phyloP scores from a whole-genome alignment of 1,284 basidiomycete species.

The Neolentinus lepideus region DNA sequence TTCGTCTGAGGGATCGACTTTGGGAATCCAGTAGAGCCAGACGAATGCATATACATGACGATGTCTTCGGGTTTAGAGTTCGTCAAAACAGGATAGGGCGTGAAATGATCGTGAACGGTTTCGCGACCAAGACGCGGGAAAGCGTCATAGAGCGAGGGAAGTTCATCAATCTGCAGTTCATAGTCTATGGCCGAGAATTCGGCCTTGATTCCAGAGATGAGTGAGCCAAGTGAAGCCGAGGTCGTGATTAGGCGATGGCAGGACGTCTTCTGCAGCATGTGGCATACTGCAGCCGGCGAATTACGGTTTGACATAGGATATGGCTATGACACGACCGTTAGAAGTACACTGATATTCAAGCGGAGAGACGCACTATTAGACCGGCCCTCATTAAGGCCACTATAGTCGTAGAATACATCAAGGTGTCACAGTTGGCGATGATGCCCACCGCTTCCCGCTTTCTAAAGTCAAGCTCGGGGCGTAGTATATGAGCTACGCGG shows the following conservation, averaged over 20 bases:
- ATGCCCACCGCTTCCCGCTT: neutral
- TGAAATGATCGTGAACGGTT: neutral
- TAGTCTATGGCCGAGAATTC: neutral
- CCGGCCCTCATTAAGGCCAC: neutral
- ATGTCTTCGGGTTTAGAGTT: neutral
- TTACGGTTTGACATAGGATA: constrained; percentile 1
- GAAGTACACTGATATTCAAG: too few relatives aligned
- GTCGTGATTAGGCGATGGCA: neutral
- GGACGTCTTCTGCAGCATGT: neutral
- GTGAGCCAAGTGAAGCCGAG: neutral
- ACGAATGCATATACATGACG: neutral
- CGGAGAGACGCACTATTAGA: neutral
- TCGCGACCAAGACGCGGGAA: neutral
- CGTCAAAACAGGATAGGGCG: neutral
- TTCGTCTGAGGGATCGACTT: neutral
- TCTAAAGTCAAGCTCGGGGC: neutral
- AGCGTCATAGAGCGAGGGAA: neutral
- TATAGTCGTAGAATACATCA: neutral
- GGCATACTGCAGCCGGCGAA: neutral
- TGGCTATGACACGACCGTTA: neutral
- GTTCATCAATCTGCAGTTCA: neutral
- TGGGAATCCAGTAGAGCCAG: neutral
- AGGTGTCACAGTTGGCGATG: neutral
- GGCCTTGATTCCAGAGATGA: neutral
- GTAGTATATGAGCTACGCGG: neutral